phyloP scores from a whole-genome alignment of 176 grass and related monocot genomes.

The Areca catechu region DNA sequence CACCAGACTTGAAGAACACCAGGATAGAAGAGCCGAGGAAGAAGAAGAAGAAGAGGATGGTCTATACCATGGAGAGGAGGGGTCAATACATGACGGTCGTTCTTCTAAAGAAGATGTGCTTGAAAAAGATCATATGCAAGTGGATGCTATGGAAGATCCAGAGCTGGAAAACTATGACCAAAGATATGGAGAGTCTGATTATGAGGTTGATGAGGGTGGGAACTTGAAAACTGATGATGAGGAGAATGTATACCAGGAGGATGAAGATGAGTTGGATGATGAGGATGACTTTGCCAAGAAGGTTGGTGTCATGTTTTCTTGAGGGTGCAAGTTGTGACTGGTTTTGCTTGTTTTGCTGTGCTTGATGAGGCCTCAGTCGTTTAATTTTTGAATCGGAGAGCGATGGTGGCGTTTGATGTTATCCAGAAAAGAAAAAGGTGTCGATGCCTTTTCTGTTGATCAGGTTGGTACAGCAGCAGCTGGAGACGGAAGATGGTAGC shows the following conservation, averaged over 20 bases:
- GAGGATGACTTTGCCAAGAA: conserved; percentile 74
- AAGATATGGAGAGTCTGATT: conserved; percentile 42
- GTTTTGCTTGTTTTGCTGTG: conserved; percentile 21
- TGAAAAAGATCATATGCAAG: conserved; percentile 30
- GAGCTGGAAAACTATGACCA: conserved; percentile 41
- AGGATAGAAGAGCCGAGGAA: conserved; percentile 31
- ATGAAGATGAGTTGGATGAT: conserved; percentile 58
- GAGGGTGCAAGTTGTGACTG: conserved; percentile 9
- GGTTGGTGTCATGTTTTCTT: conserved; percentile 70
- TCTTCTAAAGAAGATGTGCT: conserved; percentile 31
- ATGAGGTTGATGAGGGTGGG: conserved; percentile 35
- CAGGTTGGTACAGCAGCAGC: conserved; percentile 33
- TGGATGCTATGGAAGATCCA: conserved; percentile 34
- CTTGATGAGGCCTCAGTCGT: conserved; percentile 19
- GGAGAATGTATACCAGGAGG: conserved; percentile 46
- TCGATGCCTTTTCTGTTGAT: conserved; percentile 23
- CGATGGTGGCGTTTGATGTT: conserved; percentile 24
- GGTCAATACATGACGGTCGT: conserved; percentile 13
- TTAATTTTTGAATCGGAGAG: conserved; percentile 24
- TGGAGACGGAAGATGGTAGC: conserved; percentile 26
- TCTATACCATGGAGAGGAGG: conserved; percentile 23
- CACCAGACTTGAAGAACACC: conserved; percentile 36
- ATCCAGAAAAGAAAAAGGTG: conserved; percentile 24
- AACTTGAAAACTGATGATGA: conserved; percentile 40
- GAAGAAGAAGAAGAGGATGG: conserved; percentile 43